These are phyloP conservation scores for Iberis pinnata DNA, from an alignment of 345 rosid genomes.

Conservation along the genomic window DNA sequence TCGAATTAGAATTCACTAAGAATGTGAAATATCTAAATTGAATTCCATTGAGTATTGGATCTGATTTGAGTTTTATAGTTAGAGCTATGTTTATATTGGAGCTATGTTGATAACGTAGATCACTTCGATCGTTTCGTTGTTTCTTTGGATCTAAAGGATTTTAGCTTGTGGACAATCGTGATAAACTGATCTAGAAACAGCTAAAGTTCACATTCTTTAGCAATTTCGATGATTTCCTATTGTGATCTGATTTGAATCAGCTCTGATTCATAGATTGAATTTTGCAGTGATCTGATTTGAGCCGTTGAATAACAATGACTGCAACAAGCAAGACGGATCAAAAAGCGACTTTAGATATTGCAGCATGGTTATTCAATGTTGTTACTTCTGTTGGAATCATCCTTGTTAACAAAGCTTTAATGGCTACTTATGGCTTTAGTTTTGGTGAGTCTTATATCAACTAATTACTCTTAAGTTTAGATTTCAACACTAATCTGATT, in stretches of 20 bases:
- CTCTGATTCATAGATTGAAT: constrained; percentile 16
- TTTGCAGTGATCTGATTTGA: constrained; percentile 32
- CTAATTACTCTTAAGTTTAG: too few species aligned
- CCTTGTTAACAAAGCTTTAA: constrained; percentile 88
- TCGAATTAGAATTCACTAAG: too few species aligned
- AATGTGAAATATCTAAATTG: too few species aligned
- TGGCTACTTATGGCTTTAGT: constrained; percentile 89
- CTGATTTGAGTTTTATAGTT: constrained; percentile 12
- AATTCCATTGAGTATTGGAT: constrained; percentile 23
- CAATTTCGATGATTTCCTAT: not conserved
- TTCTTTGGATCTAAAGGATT: constrained; percentile 13
- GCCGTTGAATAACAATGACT: constrained; percentile 51
- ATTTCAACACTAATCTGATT: not conserved
- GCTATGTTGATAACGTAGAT: not conserved
- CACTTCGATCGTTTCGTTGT: not conserved
- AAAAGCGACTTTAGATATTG: constrained; percentile 76
- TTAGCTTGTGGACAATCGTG: constrained; percentile 15
- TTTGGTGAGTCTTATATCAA: constrained; percentile 72
- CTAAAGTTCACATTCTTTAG: not conserved
- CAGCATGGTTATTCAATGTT: constrained; percentile 95
- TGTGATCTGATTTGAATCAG: not conserved
- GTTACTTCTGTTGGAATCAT: constrained; percentile 98
- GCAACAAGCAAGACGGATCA: constrained; percentile 61
- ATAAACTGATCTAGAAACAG: constrained; percentile 11
- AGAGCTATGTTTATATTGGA: not conserved